Base-by-base conservation (phyloP, 2,329 filamentous ascomycete species). In the Ophiocordyceps polyrhachis-furcata region DNA sequence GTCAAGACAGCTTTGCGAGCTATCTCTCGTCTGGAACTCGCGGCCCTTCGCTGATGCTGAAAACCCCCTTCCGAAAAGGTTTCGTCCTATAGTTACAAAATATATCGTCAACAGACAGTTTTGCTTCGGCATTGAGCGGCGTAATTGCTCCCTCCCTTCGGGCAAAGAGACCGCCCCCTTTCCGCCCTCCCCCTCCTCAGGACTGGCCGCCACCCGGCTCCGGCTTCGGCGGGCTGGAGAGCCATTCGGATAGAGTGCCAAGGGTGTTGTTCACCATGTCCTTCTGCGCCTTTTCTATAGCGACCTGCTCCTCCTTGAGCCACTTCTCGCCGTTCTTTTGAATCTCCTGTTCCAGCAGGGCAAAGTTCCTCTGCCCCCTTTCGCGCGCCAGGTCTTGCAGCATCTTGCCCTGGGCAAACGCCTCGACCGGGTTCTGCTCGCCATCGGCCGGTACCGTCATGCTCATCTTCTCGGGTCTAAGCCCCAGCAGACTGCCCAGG, bases 261-360 rank as follows among this genome's bases (percentile, higher is more conserved):
- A 89, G 91, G 85, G 94, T 93, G 57, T 75, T 85, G 65, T 82
- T 83, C 81, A 93, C 88, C 55, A 82, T 81, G 64, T 93, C 87
- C 57, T 93, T 83, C 62, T 88, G 83, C 50, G 79, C 72, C 69
- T 86, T 88, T 70, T 95, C 89, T 67, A 88, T 81, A 59, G 84
- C 76, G 43, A 80, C 80, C 40, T 83, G 83, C 70, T 94, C 88
- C 62, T 96, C 89, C 69, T 88, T 88, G 53, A 98, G 70, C 85
- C 88, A 95, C 66, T 89, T 86, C 61, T 89, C 86, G 44, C 88
- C 91, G 58, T 96, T 91, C 62, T 93, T 83, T 42, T 82, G 74
- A 54, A 98, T 93, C 66, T 94, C 83, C 64, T 80, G 81, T 63
- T 96, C 89, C 49, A 96, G 73, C 53, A 80, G 66, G 68, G 93